Evolutionary conservation across 2,329 filamentous ascomycete species (phyloP).

Genomic region (Arthrobotrys conoides): DNA sequence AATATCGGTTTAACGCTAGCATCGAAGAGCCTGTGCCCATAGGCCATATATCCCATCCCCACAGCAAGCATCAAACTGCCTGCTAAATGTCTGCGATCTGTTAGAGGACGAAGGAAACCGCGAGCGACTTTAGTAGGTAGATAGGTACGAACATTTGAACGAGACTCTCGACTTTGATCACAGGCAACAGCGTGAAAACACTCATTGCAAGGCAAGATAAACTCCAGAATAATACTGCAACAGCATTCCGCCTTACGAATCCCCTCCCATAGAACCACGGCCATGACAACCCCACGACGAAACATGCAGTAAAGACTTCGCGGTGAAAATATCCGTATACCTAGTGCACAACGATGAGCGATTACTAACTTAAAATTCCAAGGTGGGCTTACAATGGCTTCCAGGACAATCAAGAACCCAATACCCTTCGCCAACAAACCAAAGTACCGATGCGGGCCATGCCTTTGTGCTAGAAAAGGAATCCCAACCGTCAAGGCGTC

Average conservation of each 20-base stretch:
- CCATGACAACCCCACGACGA: constrained; percentile 82
- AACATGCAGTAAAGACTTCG: constrained; percentile 86
- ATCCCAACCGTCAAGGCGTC: constrained; percentile 78
- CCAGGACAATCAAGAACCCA: constrained; percentile 80
- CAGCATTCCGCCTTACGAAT: constrained; percentile 78
- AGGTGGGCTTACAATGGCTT: constrained; percentile 73
- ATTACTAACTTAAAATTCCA: background rate
- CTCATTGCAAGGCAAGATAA: constrained; percentile 87
- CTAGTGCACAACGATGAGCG: constrained; percentile 46
- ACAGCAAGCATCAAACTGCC: constrained; percentile 5
- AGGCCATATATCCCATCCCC: constrained; percentile 24
- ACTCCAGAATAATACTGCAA: constrained; percentile 79
- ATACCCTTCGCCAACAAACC: constrained; percentile 76
- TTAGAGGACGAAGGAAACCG: constrained; percentile 70
- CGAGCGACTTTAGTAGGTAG: constrained; percentile 23
- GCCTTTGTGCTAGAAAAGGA: constrained; percentile 35
- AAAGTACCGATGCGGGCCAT: constrained; percentile 64
- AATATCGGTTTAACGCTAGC: constrained; percentile 11
- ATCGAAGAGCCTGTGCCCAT: constrained; percentile 34
- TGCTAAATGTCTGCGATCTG: constrained; percentile 71
- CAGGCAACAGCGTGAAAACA: constrained; percentile 87
- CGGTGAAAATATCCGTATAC: constrained; percentile 84
- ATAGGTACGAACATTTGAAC: constrained; percentile 76
- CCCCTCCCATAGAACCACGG: constrained; percentile 79
- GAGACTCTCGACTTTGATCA: constrained; percentile 84